Percentiles rank a stretch among this genome's conserved stretches.
phyloP scores from a whole-genome alignment of 2,329 filamentous ascomycete species.

The Teratosphaeria nubilosa region DNA sequence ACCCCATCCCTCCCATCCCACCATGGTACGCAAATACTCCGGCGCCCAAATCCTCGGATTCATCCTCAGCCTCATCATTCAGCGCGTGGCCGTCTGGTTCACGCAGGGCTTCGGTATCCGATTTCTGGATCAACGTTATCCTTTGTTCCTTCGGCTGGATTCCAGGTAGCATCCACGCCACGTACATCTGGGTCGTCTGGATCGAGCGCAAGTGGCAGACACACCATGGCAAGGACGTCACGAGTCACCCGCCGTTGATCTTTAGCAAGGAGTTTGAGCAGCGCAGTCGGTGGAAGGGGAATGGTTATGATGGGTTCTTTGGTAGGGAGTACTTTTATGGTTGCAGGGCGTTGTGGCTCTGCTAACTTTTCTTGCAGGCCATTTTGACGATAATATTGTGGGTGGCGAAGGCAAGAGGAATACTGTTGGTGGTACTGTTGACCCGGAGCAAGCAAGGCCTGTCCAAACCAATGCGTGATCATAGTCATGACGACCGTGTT shows the following conservation, averaged over 20 bases:
- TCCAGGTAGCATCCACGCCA: constrained; percentile 3
- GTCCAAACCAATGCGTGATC: background rate
- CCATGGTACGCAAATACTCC: constrained; percentile 1
- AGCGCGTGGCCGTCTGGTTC: constrained; percentile 1
- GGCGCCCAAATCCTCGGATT: constrained; percentile 1
- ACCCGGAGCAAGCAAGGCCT: constrained; percentile 1
- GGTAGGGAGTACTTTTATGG: background rate
- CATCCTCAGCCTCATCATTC: constrained; percentile 5
- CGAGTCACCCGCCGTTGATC: constrained; percentile 1
- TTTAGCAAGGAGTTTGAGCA: constrained; percentile 4
- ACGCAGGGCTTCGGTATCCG: constrained; percentile 5
- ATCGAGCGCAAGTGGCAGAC: constrained; percentile 4
- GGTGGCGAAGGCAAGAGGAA: constrained; percentile 1
- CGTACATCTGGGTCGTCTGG: constrained; percentile 2
- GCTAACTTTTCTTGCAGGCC: background rate
- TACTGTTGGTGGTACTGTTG: constrained; percentile 1
- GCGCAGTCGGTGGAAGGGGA: constrained; percentile 2
- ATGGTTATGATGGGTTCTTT: constrained; percentile 1
- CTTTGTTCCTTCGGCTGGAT: constrained; percentile 3
- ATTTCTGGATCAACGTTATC: constrained; percentile 5
- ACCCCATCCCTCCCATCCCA: background rate
- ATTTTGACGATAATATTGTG: constrained; percentile 1
- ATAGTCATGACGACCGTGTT: background rate
- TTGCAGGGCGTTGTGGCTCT: background rate
- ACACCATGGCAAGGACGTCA: constrained; percentile 1